Percentiles rank a stretch among this genome's conserved stretches.
phyloP scores from a whole-genome alignment of 495 filamentous ascomycete genomes.

The Trichoderma gamsii region DNA sequence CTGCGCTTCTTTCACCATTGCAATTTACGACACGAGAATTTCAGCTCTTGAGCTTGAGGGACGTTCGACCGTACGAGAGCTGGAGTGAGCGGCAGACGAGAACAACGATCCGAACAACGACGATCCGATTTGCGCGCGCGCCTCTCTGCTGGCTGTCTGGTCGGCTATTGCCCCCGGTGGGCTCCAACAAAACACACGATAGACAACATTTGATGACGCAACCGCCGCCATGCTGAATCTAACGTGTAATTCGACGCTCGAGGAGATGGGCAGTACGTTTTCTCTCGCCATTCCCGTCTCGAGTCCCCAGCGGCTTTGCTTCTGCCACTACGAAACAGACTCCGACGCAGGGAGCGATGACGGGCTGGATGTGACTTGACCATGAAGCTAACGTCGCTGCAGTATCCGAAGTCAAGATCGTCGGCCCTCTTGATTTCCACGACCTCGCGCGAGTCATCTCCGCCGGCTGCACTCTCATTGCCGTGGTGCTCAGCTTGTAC shows the following conservation, averaged over 20 bases:
- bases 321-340: not conserved
- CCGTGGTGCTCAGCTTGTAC: conserved; percentile 50
- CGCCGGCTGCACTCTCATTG: conserved; percentile 49
- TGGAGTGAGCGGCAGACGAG: too few relatives aligned
- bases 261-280: conserved; percentile 49
- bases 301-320: not conserved
- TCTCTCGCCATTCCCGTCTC: not conserved
- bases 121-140: conserved; percentile 2
- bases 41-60: not conserved
- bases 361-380: not conserved
- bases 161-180: not conserved
- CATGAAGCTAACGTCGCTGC: not conserved
- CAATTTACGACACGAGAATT: not conserved
- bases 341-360: not conserved
- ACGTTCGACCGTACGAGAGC: too few relatives aligned
- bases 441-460: conserved; percentile 47
- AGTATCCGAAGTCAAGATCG: conserved; percentile 35
- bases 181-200: not conserved
- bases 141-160: not conserved
- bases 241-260: conserved; percentile 50
- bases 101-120: not conserved
- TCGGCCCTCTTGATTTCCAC: conserved; percentile 50
- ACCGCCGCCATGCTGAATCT: conserved; percentile 25
- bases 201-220: not conserved
- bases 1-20: not conserved